Evolutionary conservation across 2,329 filamentous ascomycete species (phyloP), one percentile per base, ranked within the genome.

Genomic region (Macroventuria anomochaeta): DNA sequence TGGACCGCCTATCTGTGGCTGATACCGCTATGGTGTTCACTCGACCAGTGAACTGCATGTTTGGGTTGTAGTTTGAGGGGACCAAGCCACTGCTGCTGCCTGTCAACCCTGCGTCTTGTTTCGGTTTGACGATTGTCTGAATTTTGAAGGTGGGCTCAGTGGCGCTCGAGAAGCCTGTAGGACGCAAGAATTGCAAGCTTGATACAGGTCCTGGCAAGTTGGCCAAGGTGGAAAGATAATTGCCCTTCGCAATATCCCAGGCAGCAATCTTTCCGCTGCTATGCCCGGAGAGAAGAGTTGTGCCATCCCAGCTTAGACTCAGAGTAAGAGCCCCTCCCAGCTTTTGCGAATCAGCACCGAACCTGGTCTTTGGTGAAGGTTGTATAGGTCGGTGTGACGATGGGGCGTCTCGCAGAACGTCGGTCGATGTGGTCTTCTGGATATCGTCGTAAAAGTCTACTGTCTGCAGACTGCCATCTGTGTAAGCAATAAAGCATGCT

Each of bases 161-260:
- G 55, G 65, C 33, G 62, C 69, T 60, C 23, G 76, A 71, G 64
- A 80, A 80, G 55, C 77, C 77, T 72, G 75, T 80, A 0, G 90
- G 86, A 8, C 86, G 82, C 23, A 91, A 78, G 74, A 95, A 89
- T n/a, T 81, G 71, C 20, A 97, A 68, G 63, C 96, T 96, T 10
- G 90, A 95, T 28, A 96, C 86, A 15, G 91, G 86, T 3, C 91
- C 89, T 47, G 91, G 91, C 52, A 96, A 82, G 53, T 88, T 89
- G 2, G 85, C 81, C 39, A 93, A 68, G 46, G 88, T 85, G 3
- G 86, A 83, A 1, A 84, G 82, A 57, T 89, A 88, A 54, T 85
- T 85, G 55, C 85, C 84, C 61, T 87, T 86, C 31, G 86, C 85
- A 21, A 93, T 81, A 70, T 91, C 90, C 93, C 93, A 97, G 47